Evolutionary conservation across 345 rosid species (phyloP).

Genomic region (Mercurialis annua): DNA sequence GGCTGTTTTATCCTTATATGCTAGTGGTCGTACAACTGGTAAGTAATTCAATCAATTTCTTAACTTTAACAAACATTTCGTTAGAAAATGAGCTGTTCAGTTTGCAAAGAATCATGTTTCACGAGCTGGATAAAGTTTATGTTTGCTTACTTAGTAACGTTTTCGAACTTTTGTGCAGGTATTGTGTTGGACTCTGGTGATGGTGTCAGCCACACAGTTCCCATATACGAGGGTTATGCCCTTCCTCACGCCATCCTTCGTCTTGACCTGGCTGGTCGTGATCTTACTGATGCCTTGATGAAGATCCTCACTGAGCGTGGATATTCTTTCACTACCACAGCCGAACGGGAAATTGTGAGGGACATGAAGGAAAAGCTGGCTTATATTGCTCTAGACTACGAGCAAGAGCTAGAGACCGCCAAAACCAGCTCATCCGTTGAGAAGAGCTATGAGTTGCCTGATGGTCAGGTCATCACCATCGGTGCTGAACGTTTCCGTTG

Average conservation of each 20-base stretch:
- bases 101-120: neutral
- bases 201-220: conserved; percentile 93
- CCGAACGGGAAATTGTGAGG: conserved; percentile 94
- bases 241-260: conserved; percentile 90
- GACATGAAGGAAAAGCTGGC: conserved; percentile 94
- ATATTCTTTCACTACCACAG: conserved; percentile 91
- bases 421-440: conserved; percentile 81
- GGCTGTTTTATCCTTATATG: conserved; percentile 91
- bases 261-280: conserved; percentile 90
- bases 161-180: conserved; percentile 39
- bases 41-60: conserved; percentile 19
- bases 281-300: conserved; percentile 81
- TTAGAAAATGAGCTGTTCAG: neutral
- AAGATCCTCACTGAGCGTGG: conserved; percentile 95
- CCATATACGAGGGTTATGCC: conserved; percentile 85
- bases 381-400: conserved; percentile 86
- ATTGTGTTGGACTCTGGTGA: conserved; percentile 93
- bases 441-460: conserved; percentile 84
- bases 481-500: conserved; percentile 93
- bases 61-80: neutral
- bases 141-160: neutral
- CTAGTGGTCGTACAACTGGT: conserved; percentile 98
- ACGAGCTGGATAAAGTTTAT: neutral
- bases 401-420: conserved; percentile 89
- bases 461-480: conserved; percentile 88